Percentiles rank a stretch among this genome's conserved stretches.
Evolutionary conservation across 345 rosid genomes (phyloP).

Genomic region (Citrus unshiu): DNA sequence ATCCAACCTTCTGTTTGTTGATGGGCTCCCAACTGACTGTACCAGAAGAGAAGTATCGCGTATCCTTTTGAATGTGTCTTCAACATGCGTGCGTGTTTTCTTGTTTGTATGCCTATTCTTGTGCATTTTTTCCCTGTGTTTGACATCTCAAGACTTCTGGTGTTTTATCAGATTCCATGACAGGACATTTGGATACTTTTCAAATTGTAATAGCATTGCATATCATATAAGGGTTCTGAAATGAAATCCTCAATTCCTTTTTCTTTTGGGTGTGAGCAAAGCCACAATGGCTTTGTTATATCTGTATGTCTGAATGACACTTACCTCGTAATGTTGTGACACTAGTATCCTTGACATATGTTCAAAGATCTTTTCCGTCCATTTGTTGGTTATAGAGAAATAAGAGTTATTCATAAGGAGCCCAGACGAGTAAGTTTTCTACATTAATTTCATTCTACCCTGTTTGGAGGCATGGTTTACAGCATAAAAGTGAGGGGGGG

Average conservation of each 20-base stretch:
- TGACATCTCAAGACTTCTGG: background rate
- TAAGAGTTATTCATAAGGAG: conserved; percentile 58
- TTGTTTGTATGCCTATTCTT: background rate
- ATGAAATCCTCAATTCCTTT: background rate
- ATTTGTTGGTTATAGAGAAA: conserved; percentile 55
- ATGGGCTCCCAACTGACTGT: conserved; percentile 60
- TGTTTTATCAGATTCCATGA: background rate
- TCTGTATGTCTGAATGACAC: background rate
- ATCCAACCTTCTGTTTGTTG: conserved; percentile 51
- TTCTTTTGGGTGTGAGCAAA: background rate
- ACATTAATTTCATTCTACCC: background rate
- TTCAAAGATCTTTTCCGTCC: conserved; percentile 56
- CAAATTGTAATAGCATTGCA: background rate
- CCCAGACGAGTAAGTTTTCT: conserved; percentile 45
- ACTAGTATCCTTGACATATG: conserved; percentile 23
- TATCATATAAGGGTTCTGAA: background rate
- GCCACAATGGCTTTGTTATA: background rate
- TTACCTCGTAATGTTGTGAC: background rate
- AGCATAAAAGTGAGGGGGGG: background rate
- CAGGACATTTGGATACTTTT: background rate
- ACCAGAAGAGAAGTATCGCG: conserved; percentile 71
- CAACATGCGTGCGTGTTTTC: background rate
- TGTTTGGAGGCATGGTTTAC: background rate
- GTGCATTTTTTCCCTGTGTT: background rate
- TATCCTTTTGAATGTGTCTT: conserved; percentile 40